Conservation (phyloP, 139 green algal genomes). For the Spirogloea muscicola region DNA sequence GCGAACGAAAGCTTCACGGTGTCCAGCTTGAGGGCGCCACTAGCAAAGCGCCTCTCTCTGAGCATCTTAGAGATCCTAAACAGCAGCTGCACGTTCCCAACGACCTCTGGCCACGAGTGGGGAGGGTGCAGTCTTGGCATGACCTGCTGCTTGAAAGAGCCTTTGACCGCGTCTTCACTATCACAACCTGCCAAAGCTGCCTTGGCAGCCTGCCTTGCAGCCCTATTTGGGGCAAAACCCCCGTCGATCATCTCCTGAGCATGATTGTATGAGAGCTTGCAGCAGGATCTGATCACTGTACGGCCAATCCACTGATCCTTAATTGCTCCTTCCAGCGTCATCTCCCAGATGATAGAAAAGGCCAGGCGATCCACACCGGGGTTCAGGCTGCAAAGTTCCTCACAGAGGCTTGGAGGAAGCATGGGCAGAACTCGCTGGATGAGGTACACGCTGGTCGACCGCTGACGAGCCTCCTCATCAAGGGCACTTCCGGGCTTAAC, state of each 20-base stretch:
- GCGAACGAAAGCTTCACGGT: constrained; percentile 73
- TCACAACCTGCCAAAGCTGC: too few species aligned
- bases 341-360: constrained; percentile 54
- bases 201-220: too few species aligned
- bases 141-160: too few species aligned
- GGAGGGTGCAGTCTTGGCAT: constrained; percentile 50
- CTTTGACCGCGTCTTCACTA: too few species aligned
- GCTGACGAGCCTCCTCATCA: constrained; percentile 55
- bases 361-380: constrained; percentile 53
- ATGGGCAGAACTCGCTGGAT: constrained; percentile 56
- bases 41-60: constrained; percentile 32
- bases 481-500: constrained; percentile 60
- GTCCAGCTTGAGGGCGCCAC: constrained; percentile 63
- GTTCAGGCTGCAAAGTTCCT: constrained; percentile 56
- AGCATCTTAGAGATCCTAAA: constrained; percentile 59
- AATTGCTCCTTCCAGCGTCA: constrained; percentile 49
- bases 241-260: constrained; percentile 80
- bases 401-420: constrained; percentile 57
- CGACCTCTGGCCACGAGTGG: constrained; percentile 70
- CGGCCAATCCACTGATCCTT: constrained; percentile 54
- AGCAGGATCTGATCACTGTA: constrained; percentile 63
- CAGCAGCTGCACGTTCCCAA: constrained; percentile 63
- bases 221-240: too few species aligned
- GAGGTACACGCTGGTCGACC: constrained; percentile 55
- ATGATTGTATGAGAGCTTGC: constrained; percentile 83